Evolutionary conservation across 139 green algal genomes (phyloP).

Genomic region (Coelastrella sp.): DNA sequence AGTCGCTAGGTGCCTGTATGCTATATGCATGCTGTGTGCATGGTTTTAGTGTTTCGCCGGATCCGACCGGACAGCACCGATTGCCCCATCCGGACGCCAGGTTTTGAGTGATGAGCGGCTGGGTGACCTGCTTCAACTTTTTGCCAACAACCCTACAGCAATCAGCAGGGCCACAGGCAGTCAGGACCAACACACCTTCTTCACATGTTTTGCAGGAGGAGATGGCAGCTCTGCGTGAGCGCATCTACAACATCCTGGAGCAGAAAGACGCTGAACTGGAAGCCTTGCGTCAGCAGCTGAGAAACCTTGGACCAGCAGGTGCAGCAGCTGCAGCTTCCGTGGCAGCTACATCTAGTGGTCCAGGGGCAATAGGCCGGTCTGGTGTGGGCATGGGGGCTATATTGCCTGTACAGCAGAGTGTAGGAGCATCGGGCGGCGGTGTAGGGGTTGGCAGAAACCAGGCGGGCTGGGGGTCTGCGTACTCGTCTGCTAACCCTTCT

Average conservation of each 20-base stretch:
- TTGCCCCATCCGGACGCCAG: too few relatives aligned
- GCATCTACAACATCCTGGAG: constrained; percentile 55
- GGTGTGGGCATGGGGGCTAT: constrained; percentile 7
- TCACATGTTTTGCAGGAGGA: constrained; percentile 29
- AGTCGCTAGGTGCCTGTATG: too few relatives aligned
- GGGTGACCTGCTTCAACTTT: too few relatives aligned
- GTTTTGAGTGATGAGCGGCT: too few relatives aligned
- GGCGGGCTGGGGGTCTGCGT: neutral
- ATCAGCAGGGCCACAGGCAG: too few relatives aligned
- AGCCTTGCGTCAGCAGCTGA: constrained; percentile 47
- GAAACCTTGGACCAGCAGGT: constrained; percentile 9
- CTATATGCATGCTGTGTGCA: too few relatives aligned
- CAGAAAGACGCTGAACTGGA: constrained; percentile 61
- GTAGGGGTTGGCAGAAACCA: neutral
- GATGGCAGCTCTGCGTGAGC: constrained; percentile 52
- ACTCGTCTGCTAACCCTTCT: neutral
- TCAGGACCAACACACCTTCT: neutral
- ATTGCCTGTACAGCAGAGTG: constrained; percentile 20
- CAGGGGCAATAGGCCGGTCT: neutral
- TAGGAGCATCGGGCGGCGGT: neutral
- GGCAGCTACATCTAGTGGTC: neutral
- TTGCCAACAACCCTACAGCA: too few relatives aligned
- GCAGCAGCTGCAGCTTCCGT: constrained; percentile 4
- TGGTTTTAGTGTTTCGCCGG: too few relatives aligned
- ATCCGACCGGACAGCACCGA: too few relatives aligned